phyloP scores from a whole-genome alignment of 2,329 filamentous ascomycete species.

The Nemania sp. region DNA sequence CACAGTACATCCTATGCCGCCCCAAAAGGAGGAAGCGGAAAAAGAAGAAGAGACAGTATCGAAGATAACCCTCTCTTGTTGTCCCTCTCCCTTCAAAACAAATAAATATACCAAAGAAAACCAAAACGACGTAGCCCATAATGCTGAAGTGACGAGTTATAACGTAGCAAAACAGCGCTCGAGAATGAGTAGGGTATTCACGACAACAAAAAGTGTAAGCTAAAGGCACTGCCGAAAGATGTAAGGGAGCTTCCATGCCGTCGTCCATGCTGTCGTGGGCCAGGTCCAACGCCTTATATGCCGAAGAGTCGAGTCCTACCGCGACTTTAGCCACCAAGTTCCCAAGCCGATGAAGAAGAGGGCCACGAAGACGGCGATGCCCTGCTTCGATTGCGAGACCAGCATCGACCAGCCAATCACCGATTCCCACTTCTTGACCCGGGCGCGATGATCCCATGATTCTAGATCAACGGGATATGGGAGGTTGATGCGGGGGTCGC shows the following conservation, averaged over 20 bases:
- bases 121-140: too few relatives aligned
- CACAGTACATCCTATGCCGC: neutral
- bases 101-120: too few relatives aligned
- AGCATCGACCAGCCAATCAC: constrained; percentile 60
- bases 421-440: constrained; percentile 40
- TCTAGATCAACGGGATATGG: constrained; percentile 59
- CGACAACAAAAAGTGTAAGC: neutral
- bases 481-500: constrained; percentile 42
- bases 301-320: constrained; percentile 29
- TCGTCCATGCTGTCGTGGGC: neutral
- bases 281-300: neutral
- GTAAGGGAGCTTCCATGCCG: neutral
- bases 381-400: constrained; percentile 58
- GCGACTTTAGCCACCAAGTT: constrained; percentile 50
- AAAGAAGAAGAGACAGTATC: neutral
- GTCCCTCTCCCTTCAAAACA: too few relatives aligned
- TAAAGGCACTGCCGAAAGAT: neutral
- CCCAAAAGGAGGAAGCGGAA: neutral
- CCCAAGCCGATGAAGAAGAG: constrained; percentile 48
- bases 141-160: neutral
- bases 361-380: constrained; percentile 51
- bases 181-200: neutral
- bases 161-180: neutral
- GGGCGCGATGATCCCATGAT: constrained; percentile 55
- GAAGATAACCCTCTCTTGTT: neutral